Conservation (phyloP, 352 stramenopile genomes). For the Phytophthora gonapodyides region DNA sequence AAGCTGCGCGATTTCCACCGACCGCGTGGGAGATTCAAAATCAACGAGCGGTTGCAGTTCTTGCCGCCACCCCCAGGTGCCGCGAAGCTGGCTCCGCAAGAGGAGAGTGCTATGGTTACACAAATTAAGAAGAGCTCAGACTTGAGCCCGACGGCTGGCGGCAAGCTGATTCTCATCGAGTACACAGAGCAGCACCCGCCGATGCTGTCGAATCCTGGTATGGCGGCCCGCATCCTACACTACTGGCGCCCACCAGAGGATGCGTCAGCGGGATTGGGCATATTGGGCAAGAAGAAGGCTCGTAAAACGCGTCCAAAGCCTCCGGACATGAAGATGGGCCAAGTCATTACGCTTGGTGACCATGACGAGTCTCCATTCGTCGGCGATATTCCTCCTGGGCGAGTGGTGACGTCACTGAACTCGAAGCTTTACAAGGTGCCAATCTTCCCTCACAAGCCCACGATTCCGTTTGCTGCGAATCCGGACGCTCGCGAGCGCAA, state of each 20-base stretch:
- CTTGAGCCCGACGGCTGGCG: slow-evolving; percentile 71
- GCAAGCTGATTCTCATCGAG: slow-evolving; percentile 82
- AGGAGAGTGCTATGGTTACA: slow-evolving; percentile 77
- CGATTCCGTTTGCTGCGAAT: slow-evolving; percentile 53
- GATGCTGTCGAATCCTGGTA: slow-evolving; percentile 82
- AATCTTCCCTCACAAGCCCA: slow-evolving; percentile 73
- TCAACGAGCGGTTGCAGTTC: slow-evolving; percentile 75
- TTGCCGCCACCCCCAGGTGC: slow-evolving; percentile 46
- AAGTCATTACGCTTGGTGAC: slow-evolving; percentile 81
- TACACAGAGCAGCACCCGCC: slow-evolving; percentile 85
- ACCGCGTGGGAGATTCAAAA: slow-evolving; percentile 86
- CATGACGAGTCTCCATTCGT: slow-evolving; percentile 86
- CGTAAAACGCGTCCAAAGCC: slow-evolving; percentile 73
- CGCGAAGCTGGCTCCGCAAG: slow-evolving; percentile 49
- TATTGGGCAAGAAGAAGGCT: slow-evolving; percentile 73
- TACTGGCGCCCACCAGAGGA: slow-evolving; percentile 81
- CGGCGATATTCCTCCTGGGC: slow-evolving; percentile 73
- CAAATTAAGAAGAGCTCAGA: slow-evolving; percentile 90
- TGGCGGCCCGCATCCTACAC: slow-evolving; percentile 84
- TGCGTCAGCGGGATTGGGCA: slow-evolving; percentile 38
- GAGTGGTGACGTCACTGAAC: slow-evolving; percentile 80
- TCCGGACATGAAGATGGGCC: slow-evolving; percentile 78
- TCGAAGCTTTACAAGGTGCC: slow-evolving; percentile 87
- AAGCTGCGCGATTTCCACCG: slow-evolving; percentile 86
- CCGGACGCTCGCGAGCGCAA: slow-evolving; percentile 45